Conservation (phyloP, 1,284 basidiomycete genomes). For the Tilletiaria anomala region DNA sequence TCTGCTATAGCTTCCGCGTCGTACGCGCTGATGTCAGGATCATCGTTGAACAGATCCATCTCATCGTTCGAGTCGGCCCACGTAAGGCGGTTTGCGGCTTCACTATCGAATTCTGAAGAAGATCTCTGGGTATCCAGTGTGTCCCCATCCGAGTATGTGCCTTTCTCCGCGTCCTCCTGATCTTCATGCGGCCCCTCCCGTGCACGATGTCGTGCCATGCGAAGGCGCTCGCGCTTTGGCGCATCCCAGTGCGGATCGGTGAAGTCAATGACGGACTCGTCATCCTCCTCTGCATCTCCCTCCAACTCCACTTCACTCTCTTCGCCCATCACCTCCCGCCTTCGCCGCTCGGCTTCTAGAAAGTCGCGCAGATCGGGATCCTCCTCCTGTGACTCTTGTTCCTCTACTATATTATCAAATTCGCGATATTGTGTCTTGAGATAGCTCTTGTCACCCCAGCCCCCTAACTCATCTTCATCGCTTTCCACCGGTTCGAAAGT, state of each 20-base stretch:
- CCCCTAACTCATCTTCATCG: slow-evolving; percentile 3
- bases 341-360: not conserved
- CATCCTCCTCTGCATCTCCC: not conserved
- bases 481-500: not conserved
- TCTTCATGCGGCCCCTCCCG: not conserved
- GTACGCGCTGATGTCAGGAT: too few species aligned
- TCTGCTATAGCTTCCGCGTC: too few species aligned
- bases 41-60: not conserved
- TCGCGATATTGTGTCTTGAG: not conserved
- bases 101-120: not conserved
- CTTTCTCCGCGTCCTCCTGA: too few species aligned
- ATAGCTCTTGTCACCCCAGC: not conserved
- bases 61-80: not conserved
- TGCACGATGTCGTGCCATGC: not conserved
- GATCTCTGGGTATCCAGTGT: not conserved
- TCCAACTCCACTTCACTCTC: not conserved
- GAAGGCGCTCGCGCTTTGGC: not conserved
- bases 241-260: not conserved
- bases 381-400: not conserved
- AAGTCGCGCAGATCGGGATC: slow-evolving; percentile 2
- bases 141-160: too few species aligned
- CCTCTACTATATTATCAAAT: not conserved
- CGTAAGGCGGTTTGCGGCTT: not conserved
- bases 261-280: not conserved
- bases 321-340: not conserved